Evolutionary conservation across 768 basidiomycete species (phyloP).

Genomic region (Tricholoma saponaceum): DNA sequence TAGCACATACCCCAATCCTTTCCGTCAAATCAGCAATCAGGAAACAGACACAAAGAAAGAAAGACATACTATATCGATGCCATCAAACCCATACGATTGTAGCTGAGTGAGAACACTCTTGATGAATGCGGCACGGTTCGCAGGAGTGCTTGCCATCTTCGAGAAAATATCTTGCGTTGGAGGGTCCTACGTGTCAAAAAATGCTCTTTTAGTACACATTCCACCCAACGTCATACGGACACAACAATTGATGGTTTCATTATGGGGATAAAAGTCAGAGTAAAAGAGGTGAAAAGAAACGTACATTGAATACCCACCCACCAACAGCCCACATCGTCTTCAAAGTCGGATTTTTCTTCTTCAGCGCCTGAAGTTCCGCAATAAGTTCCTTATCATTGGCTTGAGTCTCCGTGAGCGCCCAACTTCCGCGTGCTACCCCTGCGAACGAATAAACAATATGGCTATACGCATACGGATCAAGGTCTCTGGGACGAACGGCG

Average conservation of each 20-base stretch:
- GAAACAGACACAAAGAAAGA: neutral
- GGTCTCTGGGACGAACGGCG: neutral
- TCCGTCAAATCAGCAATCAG: neutral
- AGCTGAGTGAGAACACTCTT: neutral
- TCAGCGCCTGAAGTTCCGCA: slow-evolving; percentile 5
- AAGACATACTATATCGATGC: neutral
- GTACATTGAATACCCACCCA: neutral
- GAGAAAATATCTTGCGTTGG: neutral
- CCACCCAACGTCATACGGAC: neutral
- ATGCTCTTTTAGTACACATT: neutral
- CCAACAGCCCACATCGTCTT: neutral
- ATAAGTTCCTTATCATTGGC: slow-evolving; percentile 7
- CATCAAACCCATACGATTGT: neutral
- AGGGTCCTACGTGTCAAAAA: neutral
- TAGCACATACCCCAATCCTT: neutral
- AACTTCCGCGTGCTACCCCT: neutral
- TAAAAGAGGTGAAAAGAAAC: neutral
- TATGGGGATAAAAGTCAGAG: too few species aligned
- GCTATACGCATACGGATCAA: neutral
- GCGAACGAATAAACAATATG: neutral
- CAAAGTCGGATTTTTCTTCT: slow-evolving; percentile 4
- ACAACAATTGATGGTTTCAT: neutral
- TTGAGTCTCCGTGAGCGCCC: slow-evolving; percentile 4
- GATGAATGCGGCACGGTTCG: neutral
- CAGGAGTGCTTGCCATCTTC: neutral